These are phyloP conservation scores for Apiosordaria backusii DNA, from an alignment of 495 filamentous ascomycete species.

Conservation along the genomic window DNA sequence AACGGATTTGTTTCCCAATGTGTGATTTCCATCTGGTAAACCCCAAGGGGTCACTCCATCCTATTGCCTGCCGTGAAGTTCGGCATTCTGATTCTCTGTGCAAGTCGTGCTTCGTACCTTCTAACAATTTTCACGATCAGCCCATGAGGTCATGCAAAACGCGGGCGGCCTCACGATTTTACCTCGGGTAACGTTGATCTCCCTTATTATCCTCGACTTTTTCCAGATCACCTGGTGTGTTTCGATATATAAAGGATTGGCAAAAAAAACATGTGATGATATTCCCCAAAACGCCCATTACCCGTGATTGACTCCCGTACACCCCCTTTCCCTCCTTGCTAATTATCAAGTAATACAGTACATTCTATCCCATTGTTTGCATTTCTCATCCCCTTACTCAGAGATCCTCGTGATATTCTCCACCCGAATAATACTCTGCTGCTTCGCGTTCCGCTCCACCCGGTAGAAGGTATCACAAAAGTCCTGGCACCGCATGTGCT, in stretches of 20 bases:
- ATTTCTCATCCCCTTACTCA: conserved; percentile 25
- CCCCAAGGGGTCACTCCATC: neutral
- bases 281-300: neutral
- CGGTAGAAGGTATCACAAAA: conserved; percentile 90
- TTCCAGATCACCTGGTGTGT: neutral
- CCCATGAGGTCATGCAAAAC: neutral
- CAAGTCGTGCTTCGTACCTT: neutral
- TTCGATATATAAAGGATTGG: neutral
- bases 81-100: conserved; percentile 9
- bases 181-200: neutral
- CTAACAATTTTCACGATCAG: neutral
- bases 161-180: neutral
- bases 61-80: neutral
- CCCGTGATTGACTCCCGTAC: neutral
- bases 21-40: no score
- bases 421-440: conserved; percentile 80
- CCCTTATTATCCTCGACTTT: neutral
- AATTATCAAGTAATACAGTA: neutral
- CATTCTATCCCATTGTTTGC: neutral
- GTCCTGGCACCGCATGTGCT: conserved; percentile 89
- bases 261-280: neutral
- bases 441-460: conserved; percentile 74
- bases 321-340: neutral
- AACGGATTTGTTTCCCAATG: neutral
- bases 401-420: conserved; percentile 60